Base-by-base conservation (phyloP, 2,329 filamentous ascomycete species). In the Alternaria hordeiaustralica region DNA sequence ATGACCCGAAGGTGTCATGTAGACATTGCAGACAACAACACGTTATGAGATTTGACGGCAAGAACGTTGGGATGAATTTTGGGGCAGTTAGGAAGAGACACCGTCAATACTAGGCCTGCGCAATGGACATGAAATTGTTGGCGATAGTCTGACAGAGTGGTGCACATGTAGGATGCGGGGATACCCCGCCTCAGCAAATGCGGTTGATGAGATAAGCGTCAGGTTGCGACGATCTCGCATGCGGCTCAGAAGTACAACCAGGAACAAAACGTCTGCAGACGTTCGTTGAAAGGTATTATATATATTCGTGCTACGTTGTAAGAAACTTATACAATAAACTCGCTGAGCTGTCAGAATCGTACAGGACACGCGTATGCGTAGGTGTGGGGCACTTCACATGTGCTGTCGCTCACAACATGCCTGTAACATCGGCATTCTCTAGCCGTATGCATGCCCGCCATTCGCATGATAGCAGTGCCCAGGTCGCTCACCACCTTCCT, bases 91-190 rank as follows among this genome's bases (percentile, higher is more conserved):
- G 15, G 1, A 41, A 41, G 36, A 1, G 9, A 41, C 36, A 6
- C 8, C 3, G 20, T 18, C 67, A 58, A 64, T 62, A 59, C 4
- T 41, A 53, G 2, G 8, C 10, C 3, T 25, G 13, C 13, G 49
- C 49, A 53, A 63, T 57, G 60, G 45, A 68, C 60, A 53, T 47
- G 41, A 51, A 49, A 67, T 66, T 57, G 65, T 55, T 72, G 67
- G 64, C 61, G 63, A 21, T 23, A 33, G 45, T 20, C 33, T 36
- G 36, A 58, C 18, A 41, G 36, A 41, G 36, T 41, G 4, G 5
- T 58, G 45, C 28, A 43, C 2, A 23, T 20, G 26, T 45, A 20
- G 20, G n/a, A 51, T 57, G 15, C 15, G 36, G 23, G 23, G 18
- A 28, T 33, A 47, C 58, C 58, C 53, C 58, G 58, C 58, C 49